Percentiles rank a stretch among this genome's conserved stretches.
Conservation (phyloP, 345 rosid genomes). For the Erucastrum elatum region DNA sequence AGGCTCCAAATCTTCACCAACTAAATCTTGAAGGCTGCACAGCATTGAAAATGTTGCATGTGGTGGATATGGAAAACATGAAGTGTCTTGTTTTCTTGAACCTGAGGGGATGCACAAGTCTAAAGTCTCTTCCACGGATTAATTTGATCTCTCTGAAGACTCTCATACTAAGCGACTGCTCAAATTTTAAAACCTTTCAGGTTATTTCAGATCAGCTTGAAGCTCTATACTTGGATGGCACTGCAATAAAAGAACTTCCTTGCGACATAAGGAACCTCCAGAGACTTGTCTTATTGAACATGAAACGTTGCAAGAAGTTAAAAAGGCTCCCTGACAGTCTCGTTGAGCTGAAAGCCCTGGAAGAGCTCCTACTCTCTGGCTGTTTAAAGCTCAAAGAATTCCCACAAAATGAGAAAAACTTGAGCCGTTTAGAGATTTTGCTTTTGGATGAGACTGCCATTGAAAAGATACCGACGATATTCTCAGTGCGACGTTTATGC, state of each 20-base stretch:
- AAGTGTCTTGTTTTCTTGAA: slow-evolving; percentile 3
- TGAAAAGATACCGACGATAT: background rate
- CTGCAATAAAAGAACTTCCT: slow-evolving; percentile 26
- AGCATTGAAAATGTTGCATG: background rate
- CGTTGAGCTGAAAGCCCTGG: background rate
- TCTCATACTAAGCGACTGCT: slow-evolving; percentile 31
- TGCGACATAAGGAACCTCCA: background rate
- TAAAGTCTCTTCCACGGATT: background rate
- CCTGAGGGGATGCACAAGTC: slow-evolving; percentile 29
- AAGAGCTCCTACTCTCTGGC: slow-evolving; percentile 13
- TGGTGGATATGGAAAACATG: slow-evolving; percentile 6
- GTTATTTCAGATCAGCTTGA: slow-evolving; percentile 10
- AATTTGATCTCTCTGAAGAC: background rate
- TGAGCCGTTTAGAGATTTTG: slow-evolving; percentile 5
- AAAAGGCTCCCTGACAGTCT: slow-evolving; percentile 11
- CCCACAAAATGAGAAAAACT: background rate
- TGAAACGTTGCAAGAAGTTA: slow-evolving; percentile 31
- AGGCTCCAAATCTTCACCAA: slow-evolving; percentile 28
- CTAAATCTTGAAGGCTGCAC: slow-evolving; percentile 30
- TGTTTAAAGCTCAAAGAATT: slow-evolving; percentile 19
- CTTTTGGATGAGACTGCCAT: slow-evolving; percentile 20
- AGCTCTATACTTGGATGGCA: slow-evolving; percentile 19
- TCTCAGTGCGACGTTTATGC: slow-evolving; percentile 10
- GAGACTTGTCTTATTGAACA: slow-evolving; percentile 10
- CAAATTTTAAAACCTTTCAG: background rate